Base-by-base conservation (phyloP, 805 yeast genomes). In the Candida dendrica region DNA sequence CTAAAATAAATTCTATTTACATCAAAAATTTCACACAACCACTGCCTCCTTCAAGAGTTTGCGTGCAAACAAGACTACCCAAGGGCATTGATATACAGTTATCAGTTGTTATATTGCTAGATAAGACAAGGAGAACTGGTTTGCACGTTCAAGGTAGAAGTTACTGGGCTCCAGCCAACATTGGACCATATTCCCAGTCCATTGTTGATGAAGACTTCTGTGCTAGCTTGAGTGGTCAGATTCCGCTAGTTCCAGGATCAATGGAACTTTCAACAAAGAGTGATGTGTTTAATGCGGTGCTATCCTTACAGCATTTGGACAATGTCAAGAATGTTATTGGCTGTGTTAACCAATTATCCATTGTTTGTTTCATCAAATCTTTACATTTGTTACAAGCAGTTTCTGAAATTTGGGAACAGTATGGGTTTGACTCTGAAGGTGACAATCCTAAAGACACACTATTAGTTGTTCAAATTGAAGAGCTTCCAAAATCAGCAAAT, bases 101-200 rank as follows among this genome's bases (percentile, higher is more conserved):
- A 9, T 85, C 96, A 0, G 79, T 83, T 14, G 65, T 74, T 13
- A 72, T 74, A 0, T 53, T 79, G 15, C 49, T 60, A 20, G 53
- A 63, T 27, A 35, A 50, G 1, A 34, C 50, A 0, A 50, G 49
- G 10, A 83, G 83, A 50, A 65, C 64, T 26, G 96, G 98, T 0
- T 65, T 91, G 14, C 98, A 93, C 55, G 88, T 93, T 8, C 91
- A 93, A 52, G 89, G 97, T 1, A 71, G 90, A 45, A 89, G 97
- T 34, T 90, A 85, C 59, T 93, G 98, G 98, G 98, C 97, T 0
- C 98, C 98, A 0, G 91, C 95, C 31, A 93, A 93, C 51, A 93
- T 93, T 37, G 98, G 98, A 0, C 98, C 98, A 0, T 93, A 93
- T 58, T 91, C 98, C 0, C 98, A 93, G 61, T 75, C 90, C 0